These are phyloP conservation scores for Gossypioides kirkii DNA, from an alignment of 345 rosid species.

Conservation along the genomic window DNA sequence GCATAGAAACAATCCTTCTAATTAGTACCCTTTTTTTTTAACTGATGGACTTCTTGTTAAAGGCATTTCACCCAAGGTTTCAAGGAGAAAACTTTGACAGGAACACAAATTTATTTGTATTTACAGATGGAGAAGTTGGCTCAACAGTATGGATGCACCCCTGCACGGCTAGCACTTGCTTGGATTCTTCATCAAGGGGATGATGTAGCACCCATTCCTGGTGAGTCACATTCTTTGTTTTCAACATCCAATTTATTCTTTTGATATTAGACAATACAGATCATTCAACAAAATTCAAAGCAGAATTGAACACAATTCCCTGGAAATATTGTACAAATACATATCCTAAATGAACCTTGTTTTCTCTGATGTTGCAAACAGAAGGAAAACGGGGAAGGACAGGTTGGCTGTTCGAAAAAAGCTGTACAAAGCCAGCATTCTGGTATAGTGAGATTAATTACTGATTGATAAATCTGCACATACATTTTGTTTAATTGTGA, in stretches of 20 bases:
- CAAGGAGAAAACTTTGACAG: constrained; percentile 23
- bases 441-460: too few relatives aligned
- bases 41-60: background rate
- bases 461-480: too few relatives aligned
- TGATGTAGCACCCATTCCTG: constrained; percentile 41
- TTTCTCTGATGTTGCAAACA: background rate
- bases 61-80: constrained; percentile 25
- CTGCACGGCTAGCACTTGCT: constrained; percentile 39
- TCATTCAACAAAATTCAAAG: background rate
- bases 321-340: too few relatives aligned
- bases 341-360: background rate
- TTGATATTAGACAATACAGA: too few relatives aligned
- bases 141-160: constrained; percentile 21
- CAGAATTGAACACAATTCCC: background rate
- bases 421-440: too few relatives aligned
- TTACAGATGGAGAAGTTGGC: constrained; percentile 27
- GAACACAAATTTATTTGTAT: constrained; percentile 32
- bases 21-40: background rate
- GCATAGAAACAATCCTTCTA: background rate
- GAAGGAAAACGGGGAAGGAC: too few relatives aligned
- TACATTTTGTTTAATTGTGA: too few relatives aligned
- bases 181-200: constrained; percentile 45
- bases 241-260: background rate
- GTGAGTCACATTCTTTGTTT: constrained; percentile 15
- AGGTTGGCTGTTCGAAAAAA: too few relatives aligned